These are phyloP conservation scores for Pleurotus ostreatus DNA, from an alignment of 768 basidiomycete species.

Conservation along the genomic window DNA sequence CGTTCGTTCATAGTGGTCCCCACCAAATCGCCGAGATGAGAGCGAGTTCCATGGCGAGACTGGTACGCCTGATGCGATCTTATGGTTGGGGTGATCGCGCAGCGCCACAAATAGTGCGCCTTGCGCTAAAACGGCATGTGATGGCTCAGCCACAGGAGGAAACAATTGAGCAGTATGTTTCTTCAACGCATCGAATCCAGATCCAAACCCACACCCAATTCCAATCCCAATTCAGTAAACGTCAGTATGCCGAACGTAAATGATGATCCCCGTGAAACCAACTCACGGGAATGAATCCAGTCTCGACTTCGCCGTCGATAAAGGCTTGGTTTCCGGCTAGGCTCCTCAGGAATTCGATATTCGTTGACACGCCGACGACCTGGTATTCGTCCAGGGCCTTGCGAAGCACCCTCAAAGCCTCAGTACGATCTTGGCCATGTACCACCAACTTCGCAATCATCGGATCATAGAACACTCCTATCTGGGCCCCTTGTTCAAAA, in stretches of 20 bases:
- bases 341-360: slow-evolving; percentile 80
- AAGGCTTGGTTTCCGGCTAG: slow-evolving; percentile 80
- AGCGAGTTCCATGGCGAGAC: slow-evolving; percentile 68
- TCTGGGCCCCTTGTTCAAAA: slow-evolving; percentile 73
- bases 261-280: background rate
- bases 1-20: slow-evolving; percentile 59
- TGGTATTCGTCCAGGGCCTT: slow-evolving; percentile 84
- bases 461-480: slow-evolving; percentile 88
- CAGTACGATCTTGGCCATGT: slow-evolving; percentile 78
- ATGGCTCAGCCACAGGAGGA: slow-evolving; percentile 55
- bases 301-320: slow-evolving; percentile 77
- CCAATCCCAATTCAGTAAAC: too few species aligned
- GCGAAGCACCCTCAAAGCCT: slow-evolving; percentile 77
- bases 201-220: too few species aligned
- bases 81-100: slow-evolving; percentile 44
- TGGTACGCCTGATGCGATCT: slow-evolving; percentile 14
- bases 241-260: too few species aligned
- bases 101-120: slow-evolving; percentile 75
- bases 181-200: slow-evolving; percentile 29
- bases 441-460: slow-evolving; percentile 93
- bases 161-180: slow-evolving; percentile 85
- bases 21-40: slow-evolving; percentile 73
- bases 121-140: slow-evolving; percentile 65
- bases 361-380: slow-evolving; percentile 89
- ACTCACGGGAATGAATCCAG: slow-evolving; percentile 83